Conservation (phyloP, 2,329 filamentous ascomycete species). For the Phaeophleospora eucalypticola region DNA sequence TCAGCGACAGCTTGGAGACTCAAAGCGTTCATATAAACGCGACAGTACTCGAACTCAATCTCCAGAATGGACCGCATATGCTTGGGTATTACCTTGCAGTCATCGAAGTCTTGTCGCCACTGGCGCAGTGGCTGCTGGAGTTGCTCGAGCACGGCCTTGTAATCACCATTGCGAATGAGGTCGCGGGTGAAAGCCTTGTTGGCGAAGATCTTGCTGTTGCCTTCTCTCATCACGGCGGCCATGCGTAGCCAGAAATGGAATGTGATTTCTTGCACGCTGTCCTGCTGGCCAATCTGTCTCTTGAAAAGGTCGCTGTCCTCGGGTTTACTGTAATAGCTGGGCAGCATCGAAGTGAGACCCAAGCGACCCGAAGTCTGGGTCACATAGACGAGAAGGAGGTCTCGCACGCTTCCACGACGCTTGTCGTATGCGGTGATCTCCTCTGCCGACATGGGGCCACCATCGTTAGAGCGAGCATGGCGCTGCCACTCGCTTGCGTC, state of each 20-base stretch:
- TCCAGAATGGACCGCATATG: slow-evolving; percentile 71
- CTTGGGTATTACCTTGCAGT: slow-evolving; percentile 51
- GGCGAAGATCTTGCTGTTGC: slow-evolving; percentile 82
- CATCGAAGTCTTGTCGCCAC: slow-evolving; percentile 79
- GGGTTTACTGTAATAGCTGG: slow-evolving; percentile 43
- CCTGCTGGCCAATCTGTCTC: slow-evolving; percentile 26
- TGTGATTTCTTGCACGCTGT: slow-evolving; percentile 50
- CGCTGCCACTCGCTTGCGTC: slow-evolving; percentile 66
- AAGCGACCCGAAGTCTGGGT: slow-evolving; percentile 90
- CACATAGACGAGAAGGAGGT: slow-evolving; percentile 83
- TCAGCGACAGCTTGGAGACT: slow-evolving; percentile 93
- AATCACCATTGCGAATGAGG: slow-evolving; percentile 80
- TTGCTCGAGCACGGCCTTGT: slow-evolving; percentile 73
- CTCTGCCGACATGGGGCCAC: slow-evolving; percentile 35
- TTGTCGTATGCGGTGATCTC: slow-evolving; percentile 74
- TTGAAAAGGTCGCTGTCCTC: slow-evolving; percentile 32
- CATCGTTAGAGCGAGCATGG: slow-evolving; percentile 49
- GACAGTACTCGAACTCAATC: slow-evolving; percentile 93
- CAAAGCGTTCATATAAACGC: slow-evolving; percentile 91
- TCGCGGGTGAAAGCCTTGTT: slow-evolving; percentile 84
- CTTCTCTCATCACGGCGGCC: slow-evolving; percentile 84
- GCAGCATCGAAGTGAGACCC: slow-evolving; percentile 91
- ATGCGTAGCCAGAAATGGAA: slow-evolving; percentile 90
- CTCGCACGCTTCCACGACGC: slow-evolving; percentile 75
- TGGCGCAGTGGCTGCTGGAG: slow-evolving; percentile 73